These are phyloP conservation scores for Neurospora intermedia DNA, from an alignment of 495 filamentous ascomycete genomes.

Conservation along the genomic window DNA sequence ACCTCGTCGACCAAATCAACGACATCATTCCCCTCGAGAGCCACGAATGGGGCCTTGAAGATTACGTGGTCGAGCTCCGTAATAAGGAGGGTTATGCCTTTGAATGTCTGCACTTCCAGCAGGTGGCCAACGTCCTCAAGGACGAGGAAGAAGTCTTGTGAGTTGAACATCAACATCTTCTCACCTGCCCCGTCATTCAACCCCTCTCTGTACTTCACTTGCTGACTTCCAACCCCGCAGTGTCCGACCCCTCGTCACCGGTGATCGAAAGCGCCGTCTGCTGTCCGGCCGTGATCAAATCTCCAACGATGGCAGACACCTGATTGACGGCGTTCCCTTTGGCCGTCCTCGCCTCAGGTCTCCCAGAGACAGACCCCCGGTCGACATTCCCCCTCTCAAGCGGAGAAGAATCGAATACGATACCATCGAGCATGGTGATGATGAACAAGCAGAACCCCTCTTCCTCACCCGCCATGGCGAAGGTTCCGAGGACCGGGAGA, in stretches of 20 bases:
- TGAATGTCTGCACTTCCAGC: constrained; percentile 84
- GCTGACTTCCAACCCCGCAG: constrained; percentile 30
- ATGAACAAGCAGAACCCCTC: constrained; percentile 19
- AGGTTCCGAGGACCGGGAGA: constrained; percentile 14
- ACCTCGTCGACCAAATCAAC: constrained; percentile 74
- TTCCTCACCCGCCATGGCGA: constrained; percentile 31
- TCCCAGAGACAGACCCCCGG: constrained; percentile 49
- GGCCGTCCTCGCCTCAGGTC: constrained; percentile 59
- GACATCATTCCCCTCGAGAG: constrained; percentile 77
- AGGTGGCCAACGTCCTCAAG: constrained; percentile 56
- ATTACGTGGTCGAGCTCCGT: constrained; percentile 77
- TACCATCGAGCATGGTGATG: constrained; percentile 14
- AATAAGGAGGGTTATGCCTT: constrained; percentile 48
- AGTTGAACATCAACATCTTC: constrained; percentile 13
- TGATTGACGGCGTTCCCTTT: constrained; percentile 85
- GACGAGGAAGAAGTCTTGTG: constrained; percentile 81
- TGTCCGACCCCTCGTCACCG: constrained; percentile 68
- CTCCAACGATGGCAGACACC: constrained; percentile 63
- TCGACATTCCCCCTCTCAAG: constrained; percentile 71
- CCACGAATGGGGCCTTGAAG: constrained; percentile 76
- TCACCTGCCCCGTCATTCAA: constrained; percentile 3
- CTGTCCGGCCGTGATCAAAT: constrained; percentile 80
- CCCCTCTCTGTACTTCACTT: not conserved
- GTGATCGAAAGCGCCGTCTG: constrained; percentile 63
- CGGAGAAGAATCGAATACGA: constrained; percentile 46